Evolutionary conservation across 371 early-diverging fungal genomes (phyloP), one percentile per base, ranked within the genome.

Genomic region (Zopfochytrium polystomum): DNA sequence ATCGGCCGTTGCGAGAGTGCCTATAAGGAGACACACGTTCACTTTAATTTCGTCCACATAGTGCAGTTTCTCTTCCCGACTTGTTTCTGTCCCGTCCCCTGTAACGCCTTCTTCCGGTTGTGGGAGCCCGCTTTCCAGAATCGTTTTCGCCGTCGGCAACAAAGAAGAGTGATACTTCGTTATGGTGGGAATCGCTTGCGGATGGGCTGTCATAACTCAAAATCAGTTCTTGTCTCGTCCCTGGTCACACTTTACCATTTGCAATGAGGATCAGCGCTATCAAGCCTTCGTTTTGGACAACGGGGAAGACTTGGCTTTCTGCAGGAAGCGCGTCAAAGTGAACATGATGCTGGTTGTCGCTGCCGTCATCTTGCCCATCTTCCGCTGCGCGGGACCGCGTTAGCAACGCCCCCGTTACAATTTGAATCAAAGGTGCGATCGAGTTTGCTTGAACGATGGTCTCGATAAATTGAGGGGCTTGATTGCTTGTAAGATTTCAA

Each of bases 311-410:
- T 51, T 70, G 76, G 26, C 68, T 65, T 38, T 70, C 70, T 7
- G 65, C 51, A 7, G 80, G 78, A 13, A 70, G 47, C 2, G 77
- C 75, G 51, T 80, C 80, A 66, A 80, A 80, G 45, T 75, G 77
- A 11, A 80, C 76, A 43, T 80, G 76, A 33, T 75, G 71, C 30
- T 77, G 72, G 6, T 48, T 26, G 27, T 63, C 50, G 30, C 44
- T 83, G 49, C 83, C 83, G 57, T 83, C 85, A 0, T 85, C 79
- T 43, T 80, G 69, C 51, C 85, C 84, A 46, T 81, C 78, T 1
- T 78, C 74, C 26, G 35, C 48, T 6, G 33, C 3, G 23, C 55
- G 59, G 1, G 60, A 26, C 31, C 64, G 63, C 2, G 80, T 80
- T n/a, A 80, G 58, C 4, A 74, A 56, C 3, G 78, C 80, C 6